phyloP scores from a whole-genome alignment of 225 moss, liverwort and hornwort genomes.

The Rhytidiadelphus loreus region DNA sequence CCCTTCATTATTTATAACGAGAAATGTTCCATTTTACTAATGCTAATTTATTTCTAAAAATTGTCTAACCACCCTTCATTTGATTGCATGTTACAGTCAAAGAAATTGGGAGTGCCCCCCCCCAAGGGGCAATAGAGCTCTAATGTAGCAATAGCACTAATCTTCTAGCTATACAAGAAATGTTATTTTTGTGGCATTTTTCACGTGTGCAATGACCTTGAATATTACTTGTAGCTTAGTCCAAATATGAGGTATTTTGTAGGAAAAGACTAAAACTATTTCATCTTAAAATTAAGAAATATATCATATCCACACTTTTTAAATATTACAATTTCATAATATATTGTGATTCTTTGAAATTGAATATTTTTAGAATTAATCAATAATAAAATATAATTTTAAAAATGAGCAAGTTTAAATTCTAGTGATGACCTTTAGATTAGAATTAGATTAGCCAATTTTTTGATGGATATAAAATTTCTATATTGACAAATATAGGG shows the following conservation, averaged over 20 bases:
- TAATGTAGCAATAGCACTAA: background rate
- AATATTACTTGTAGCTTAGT: background rate
- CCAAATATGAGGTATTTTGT: background rate
- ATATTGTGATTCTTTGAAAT: background rate
- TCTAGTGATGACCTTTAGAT: fast-evolving
- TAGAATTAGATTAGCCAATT: background rate
- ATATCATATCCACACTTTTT: background rate
- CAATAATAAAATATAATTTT: no score
- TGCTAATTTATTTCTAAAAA: no score
- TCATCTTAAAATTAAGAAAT: background rate
- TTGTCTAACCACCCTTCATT: no score
- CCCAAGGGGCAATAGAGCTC: background rate
- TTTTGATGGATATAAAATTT: background rate
- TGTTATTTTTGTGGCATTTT: background rate
- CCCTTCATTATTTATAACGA: no score
- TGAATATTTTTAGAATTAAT: background rate
- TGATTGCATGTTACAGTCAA: no score
- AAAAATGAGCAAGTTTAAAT: background rate
- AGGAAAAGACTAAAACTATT: background rate
- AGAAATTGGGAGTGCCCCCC: no score
- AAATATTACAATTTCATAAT: background rate
- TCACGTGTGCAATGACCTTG: background rate
- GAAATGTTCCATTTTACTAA: no score
- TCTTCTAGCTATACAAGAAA: background rate
- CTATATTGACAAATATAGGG: background rate